Percentiles rank a stretch among this genome's conserved stretches.
phyloP scores from a whole-genome alignment of 2,329 filamentous ascomycete genomes.

The Coleophoma crateriformis region DNA sequence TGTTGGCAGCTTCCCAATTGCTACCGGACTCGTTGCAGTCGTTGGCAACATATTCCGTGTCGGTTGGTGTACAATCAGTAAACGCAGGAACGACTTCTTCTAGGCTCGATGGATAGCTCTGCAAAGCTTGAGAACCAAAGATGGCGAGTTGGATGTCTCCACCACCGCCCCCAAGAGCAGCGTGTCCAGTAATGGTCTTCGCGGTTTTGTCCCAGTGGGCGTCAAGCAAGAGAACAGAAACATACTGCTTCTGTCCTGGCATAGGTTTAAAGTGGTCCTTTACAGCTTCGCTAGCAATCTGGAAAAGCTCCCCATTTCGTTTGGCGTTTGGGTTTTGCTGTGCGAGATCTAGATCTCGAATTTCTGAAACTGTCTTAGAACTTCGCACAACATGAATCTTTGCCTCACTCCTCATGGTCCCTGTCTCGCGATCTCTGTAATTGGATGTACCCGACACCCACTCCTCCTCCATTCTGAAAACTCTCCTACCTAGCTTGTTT shows the following conservation, averaged over 20 bases:
- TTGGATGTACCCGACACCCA: conserved; percentile 84
- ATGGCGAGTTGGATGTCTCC: conserved; percentile 79
- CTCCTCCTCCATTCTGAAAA: conserved; percentile 89
- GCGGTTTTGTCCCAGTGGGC: conserved; percentile 75
- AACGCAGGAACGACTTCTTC: conserved; percentile 90
- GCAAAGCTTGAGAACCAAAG: conserved; percentile 87
- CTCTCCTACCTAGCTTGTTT: conserved; percentile 77
- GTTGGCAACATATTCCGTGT: conserved; percentile 75
- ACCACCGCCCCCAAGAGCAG: conserved; percentile 71
- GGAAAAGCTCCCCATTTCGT: conserved; percentile 68
- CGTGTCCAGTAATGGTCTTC: conserved; percentile 72
- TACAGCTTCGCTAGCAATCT: conserved; percentile 72
- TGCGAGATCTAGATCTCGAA: conserved; percentile 70
- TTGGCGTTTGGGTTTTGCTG: conserved; percentile 70
- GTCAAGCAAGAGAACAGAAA: conserved; percentile 82
- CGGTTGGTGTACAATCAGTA: conserved; percentile 83
- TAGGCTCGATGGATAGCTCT: conserved; percentile 83
- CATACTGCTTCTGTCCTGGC: conserved; percentile 78
- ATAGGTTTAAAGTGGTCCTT: conserved; percentile 68
- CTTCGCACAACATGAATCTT: conserved; percentile 81
- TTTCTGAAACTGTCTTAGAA: conserved; percentile 78
- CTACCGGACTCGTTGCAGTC: conserved; percentile 83
- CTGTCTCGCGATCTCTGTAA: conserved; percentile 63
- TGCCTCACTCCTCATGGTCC: conserved; percentile 81
- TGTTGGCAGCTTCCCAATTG: conserved; percentile 92